Evolutionary conservation across 768 basidiomycete genomes (phyloP).

Genomic region (Daedaleopsis nitida): DNA sequence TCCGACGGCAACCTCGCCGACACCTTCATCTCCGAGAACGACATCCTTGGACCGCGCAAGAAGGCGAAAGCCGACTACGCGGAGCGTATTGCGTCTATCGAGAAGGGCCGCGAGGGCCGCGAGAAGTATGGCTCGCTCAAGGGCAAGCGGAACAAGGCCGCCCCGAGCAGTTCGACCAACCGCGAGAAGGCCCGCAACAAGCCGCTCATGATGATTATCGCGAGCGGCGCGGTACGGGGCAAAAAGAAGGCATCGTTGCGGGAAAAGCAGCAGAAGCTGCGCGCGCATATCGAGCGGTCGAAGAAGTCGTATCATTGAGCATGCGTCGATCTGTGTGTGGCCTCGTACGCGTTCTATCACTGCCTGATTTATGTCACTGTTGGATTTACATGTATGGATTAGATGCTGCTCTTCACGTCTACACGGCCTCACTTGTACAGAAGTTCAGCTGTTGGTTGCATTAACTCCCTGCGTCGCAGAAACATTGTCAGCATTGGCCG

Average conservation of each 20-base stretch:
- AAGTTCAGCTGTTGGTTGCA: conserved; percentile 5
- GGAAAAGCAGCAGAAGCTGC: conserved; percentile 78
- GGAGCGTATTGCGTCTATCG: conserved; percentile 88
- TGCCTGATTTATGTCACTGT: not conserved
- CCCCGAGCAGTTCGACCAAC: conserved; percentile 86
- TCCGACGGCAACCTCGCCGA: conserved; percentile 44
- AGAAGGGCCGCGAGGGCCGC: conserved; percentile 91
- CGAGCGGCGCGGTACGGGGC: conserved; percentile 71
- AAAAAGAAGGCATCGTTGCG: conserved; percentile 83
- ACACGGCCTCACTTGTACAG: not conserved
- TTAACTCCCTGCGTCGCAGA: conserved; percentile 5
- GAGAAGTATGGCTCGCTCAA: conserved; percentile 90
- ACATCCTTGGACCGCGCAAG: conserved; percentile 93
- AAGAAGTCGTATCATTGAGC: conserved; percentile 47
- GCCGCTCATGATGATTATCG: conserved; percentile 92
- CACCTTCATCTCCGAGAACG: conserved; percentile 81
- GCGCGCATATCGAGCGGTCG: conserved; percentile 72
- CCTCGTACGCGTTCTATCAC: not conserved
- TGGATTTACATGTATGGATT: not conserved
- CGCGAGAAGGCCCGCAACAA: conserved; percentile 92
- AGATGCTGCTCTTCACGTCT: not conserved
- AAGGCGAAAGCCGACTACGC: conserved; percentile 93
- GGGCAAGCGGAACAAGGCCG: conserved; percentile 88
- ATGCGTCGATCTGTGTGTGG: not conserved
- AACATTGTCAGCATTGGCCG: conserved; percentile 3